Conservation (phyloP, 2,329 filamentous ascomycete genomes). For the Diaporthe velutina region DNA sequence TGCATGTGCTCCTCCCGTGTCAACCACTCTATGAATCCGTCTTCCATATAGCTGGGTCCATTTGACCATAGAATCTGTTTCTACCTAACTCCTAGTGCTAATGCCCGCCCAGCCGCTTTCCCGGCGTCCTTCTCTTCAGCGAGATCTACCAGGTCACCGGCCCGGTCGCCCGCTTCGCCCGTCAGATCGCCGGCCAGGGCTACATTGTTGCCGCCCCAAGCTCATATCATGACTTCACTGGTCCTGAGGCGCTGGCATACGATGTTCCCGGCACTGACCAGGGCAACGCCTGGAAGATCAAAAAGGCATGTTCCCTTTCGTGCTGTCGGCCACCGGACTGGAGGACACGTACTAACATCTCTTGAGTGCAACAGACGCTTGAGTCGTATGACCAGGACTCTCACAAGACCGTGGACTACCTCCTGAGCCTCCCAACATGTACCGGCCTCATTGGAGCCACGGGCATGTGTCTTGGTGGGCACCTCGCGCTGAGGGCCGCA, state of each 20-base stretch:
- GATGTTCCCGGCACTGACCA: slow-evolving; percentile 88
- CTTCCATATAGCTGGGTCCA: background rate
- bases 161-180: slow-evolving; percentile 88
- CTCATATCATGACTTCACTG: slow-evolving; percentile 93
- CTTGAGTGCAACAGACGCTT: slow-evolving; percentile 70
- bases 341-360: background rate
- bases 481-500: slow-evolving; percentile 76
- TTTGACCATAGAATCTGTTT: background rate
- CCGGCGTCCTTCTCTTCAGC: slow-evolving; percentile 88
- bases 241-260: slow-evolving; percentile 85
- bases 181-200: slow-evolving; percentile 91
- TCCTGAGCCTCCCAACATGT: slow-evolving; percentile 81
- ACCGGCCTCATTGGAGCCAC: slow-evolving; percentile 84
- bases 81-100: background rate
- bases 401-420: slow-evolving; percentile 74
- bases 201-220: slow-evolving; percentile 94
- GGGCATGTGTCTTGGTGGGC: slow-evolving; percentile 94
- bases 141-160: slow-evolving; percentile 89
- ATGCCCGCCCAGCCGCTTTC: slow-evolving; percentile 70
- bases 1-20: slow-evolving; percentile 44
- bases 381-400: slow-evolving; percentile 89
- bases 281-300: slow-evolving; percentile 88
- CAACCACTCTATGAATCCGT: background rate
- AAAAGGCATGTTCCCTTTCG: slow-evolving; percentile 66
- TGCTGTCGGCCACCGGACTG: background rate